phyloP scores from a whole-genome alignment of 2,329 filamentous ascomycete genomes.

The Aspergillus fijiensis region DNA sequence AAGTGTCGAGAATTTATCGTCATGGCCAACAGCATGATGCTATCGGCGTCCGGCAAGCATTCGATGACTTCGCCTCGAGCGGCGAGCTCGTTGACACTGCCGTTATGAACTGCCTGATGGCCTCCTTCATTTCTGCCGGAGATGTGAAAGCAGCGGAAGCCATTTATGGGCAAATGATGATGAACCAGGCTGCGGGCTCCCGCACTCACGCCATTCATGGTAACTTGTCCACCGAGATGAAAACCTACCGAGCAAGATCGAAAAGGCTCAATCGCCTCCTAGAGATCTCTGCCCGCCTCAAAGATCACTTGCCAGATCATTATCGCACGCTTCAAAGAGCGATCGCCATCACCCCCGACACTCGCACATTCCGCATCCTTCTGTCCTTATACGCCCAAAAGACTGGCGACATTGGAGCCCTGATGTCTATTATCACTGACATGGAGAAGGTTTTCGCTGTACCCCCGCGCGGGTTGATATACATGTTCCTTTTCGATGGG shows the following conservation, averaged over 20 bases:
- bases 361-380: slow-evolving; percentile 76
- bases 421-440: slow-evolving; percentile 72
- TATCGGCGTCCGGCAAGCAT: slow-evolving; percentile 71
- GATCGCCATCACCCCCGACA: slow-evolving; percentile 68
- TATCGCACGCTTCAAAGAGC: slow-evolving; percentile 64
- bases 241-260: slow-evolving; percentile 35
- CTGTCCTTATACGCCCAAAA: slow-evolving; percentile 70
- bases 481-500: slow-evolving; percentile 77
- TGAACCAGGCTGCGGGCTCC: slow-evolving; percentile 47
- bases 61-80: slow-evolving; percentile 76
- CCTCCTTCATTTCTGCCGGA: slow-evolving; percentile 71
- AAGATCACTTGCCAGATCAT: slow-evolving; percentile 52
- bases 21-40: slow-evolving; percentile 74
- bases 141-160: slow-evolving; percentile 75
- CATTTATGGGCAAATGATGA: slow-evolving; percentile 83
- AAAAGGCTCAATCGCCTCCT: slow-evolving; percentile 52
- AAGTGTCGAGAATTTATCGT: slow-evolving; percentile 79
- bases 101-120: slow-evolving; percentile 82
- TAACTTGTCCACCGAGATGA: slow-evolving; percentile 36
- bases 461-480: slow-evolving; percentile 72
- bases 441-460: slow-evolving; percentile 69
- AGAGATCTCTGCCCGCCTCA: slow-evolving; percentile 43
- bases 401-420: slow-evolving; percentile 69
- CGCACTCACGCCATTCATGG: slow-evolving; percentile 30
- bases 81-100: slow-evolving; percentile 87